These are phyloP conservation scores for Chaetomium sp. DNA, from an alignment of 2,329 filamentous ascomycete genomes.

Conservation along the genomic window DNA sequence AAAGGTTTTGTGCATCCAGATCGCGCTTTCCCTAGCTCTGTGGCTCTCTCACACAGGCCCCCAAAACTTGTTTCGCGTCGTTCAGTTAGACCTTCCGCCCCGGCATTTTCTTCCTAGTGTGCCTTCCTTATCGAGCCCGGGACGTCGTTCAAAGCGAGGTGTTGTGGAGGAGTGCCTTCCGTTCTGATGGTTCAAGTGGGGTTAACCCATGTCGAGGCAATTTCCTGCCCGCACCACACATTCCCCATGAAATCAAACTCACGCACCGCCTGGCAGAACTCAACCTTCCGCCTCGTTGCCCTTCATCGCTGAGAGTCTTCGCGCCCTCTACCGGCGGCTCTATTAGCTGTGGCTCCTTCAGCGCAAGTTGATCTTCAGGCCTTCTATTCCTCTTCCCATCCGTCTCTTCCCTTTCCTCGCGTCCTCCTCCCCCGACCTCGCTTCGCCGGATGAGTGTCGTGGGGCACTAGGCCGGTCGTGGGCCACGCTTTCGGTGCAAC, in stretches of 20 bases:
- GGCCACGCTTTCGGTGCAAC: constrained; percentile 10
- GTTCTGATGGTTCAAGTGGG: background rate
- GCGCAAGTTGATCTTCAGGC: background rate
- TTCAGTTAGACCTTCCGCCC: too few species aligned
- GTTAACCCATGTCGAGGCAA: background rate
- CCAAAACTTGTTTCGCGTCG: background rate
- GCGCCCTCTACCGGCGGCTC: too few species aligned
- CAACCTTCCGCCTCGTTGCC: background rate
- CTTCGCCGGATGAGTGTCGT: constrained; percentile 11
- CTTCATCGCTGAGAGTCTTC: too few species aligned
- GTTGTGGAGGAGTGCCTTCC: background rate
- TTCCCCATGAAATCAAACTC: background rate
- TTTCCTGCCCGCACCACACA: background rate
- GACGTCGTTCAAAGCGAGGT: too few species aligned
- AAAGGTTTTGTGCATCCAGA: background rate
- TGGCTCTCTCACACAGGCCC: background rate
- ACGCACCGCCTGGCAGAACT: background rate
- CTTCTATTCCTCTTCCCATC: background rate
- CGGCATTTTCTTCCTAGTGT: background rate
- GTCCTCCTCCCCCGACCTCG: constrained; percentile 15
- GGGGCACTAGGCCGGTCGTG: constrained; percentile 5
- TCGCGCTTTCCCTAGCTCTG: background rate
- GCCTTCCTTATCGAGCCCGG: background rate
- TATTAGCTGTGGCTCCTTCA: too few species aligned
- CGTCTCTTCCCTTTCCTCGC: background rate